phyloP scores from a whole-genome alignment of 1,284 basidiomycete species.

The Singerocomus rubriflavus region DNA sequence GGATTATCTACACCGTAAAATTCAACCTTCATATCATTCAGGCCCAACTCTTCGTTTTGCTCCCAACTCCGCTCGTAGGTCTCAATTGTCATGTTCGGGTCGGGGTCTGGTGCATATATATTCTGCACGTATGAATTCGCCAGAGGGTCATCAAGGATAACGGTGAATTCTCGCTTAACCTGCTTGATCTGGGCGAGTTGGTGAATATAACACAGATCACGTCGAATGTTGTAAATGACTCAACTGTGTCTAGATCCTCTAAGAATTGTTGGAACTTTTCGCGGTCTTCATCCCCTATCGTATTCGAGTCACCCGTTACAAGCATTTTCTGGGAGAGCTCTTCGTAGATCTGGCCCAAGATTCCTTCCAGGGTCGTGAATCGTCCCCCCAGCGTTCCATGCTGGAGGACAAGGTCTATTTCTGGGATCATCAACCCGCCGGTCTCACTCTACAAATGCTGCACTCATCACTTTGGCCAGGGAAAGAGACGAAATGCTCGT shows the following conservation, averaged over 20 bases:
- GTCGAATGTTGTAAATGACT: constrained; percentile 15
- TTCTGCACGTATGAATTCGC: constrained; percentile 97
- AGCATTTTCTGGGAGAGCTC: constrained; percentile 93
- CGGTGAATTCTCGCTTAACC: constrained; percentile 77
- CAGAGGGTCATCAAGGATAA: constrained; percentile 95
- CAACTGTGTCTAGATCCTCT: constrained; percentile 71
- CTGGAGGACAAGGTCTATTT: constrained; percentile 91
- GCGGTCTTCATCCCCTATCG: constrained; percentile 43
- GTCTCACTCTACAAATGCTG: constrained; percentile 72
- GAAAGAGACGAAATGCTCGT: not conserved
- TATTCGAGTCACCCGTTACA: constrained; percentile 66
- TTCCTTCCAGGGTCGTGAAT: constrained; percentile 96
- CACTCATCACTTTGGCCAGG: not conserved
- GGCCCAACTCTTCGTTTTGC: constrained; percentile 93
- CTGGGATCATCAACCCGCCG: constrained; percentile 87
- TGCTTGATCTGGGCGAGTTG: constrained; percentile 59
- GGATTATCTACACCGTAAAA: constrained; percentile 54
- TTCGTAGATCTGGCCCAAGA: constrained; percentile 93
- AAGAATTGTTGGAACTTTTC: constrained; percentile 76
- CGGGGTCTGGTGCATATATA: constrained; percentile 88
- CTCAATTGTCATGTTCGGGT: constrained; percentile 87
- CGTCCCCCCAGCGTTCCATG: constrained; percentile 97
- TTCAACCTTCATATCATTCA: constrained; percentile 96
- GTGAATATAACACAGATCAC: not conserved
- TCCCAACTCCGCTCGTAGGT: constrained; percentile 83